Conservation (phyloP, 179 eudicot species). For the Sideroxylon spinosum region DNA sequence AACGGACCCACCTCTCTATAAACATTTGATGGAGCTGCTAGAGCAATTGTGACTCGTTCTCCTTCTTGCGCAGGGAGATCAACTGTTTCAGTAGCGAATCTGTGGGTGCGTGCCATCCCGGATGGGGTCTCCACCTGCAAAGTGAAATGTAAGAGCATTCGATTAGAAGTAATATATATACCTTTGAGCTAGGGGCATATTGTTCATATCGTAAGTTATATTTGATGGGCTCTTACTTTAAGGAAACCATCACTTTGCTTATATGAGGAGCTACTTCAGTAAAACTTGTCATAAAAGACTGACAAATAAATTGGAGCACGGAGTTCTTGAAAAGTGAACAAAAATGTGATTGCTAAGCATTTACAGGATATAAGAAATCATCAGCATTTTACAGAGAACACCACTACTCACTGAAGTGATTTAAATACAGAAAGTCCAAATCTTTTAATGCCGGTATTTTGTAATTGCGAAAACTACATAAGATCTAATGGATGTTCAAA, state of each 20-base stretch:
- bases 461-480: not conserved
- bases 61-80: constrained; percentile 95
- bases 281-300: not conserved
- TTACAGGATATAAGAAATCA: not conserved
- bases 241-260: not conserved
- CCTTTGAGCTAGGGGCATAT: not conserved
- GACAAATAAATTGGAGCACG: not conserved
- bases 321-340: not conserved
- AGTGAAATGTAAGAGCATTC: not conserved
- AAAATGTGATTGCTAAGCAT: not conserved
- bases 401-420: not conserved
- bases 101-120: constrained; percentile 81
- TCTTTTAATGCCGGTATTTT: not conserved
- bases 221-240: not conserved
- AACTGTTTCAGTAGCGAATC: constrained; percentile 86
- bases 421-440: not conserved
- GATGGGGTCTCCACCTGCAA: constrained; percentile 84
- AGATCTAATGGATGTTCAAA: not conserved
- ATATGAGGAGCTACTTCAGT: not conserved
- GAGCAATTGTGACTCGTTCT: constrained; percentile 87
- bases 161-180: not conserved
- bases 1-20: constrained; percentile 80
- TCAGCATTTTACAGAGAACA: not conserved
- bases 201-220: not conserved
- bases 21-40: constrained; percentile 79